Base-by-base conservation (phyloP, 1,284 basidiomycete species). In the Amylostereum chailletii region DNA sequence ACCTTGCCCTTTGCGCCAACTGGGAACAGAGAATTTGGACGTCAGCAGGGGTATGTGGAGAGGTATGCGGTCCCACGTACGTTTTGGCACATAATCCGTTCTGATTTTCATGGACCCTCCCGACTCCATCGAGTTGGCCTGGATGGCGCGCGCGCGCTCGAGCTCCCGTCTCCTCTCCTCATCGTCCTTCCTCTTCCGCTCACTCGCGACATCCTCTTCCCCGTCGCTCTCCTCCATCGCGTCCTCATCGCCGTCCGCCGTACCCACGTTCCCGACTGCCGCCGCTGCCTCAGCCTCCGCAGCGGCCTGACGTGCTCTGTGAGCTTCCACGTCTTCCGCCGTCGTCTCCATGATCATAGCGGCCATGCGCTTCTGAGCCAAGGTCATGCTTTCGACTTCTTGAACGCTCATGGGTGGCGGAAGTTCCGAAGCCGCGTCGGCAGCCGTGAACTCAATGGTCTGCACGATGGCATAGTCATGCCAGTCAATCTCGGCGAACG, bases 391-490 rank as follows among this genome's bases (percentile, higher is more conserved):
- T 71, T 96, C 90, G 19, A 99, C 85, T 62, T 97, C 93, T 59
- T 93, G 84, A 32, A 97, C 81, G 57, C 82, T 94, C 79, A 95
- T 95, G 0, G 96, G 96, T 29, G 91, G 86, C 7, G 96, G 96
- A 30, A 99, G 74, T 61, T 98, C 94, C 31, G 94, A 84, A 40
- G 84, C 82, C 52, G 90, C 84, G 64, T 99, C 96, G 3, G 87
- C 87, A 46, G 86, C 83, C 7, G 96, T 99, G 61, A 99, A 96
- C 66, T 99, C 96, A 58, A 99, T 97, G 26, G 95, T 99, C 63
- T 97, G 93, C 11, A 98, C 96, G 52, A 97, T 92, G 47, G 94
- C 92, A 71, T 98, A 99, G 68, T 99, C 96, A 62, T 99, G 93
- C 96, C 96, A 99, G 65, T 99, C 96, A 62, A 99, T 98, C 63